Evolutionary conservation across 805 yeast genomes (phyloP).

Genomic region (Monosporozyma aerobia): DNA sequence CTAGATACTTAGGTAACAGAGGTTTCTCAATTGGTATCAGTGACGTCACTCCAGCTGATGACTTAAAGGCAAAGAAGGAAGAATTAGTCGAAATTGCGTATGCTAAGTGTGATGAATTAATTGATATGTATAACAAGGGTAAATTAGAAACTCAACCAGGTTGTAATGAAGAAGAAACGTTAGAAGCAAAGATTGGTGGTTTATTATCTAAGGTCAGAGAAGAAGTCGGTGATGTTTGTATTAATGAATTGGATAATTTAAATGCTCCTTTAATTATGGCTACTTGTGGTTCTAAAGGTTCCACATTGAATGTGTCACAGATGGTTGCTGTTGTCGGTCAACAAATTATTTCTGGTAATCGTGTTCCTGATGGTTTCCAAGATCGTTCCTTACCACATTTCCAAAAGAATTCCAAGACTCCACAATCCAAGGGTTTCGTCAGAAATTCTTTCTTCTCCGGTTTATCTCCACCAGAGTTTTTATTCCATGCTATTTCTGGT

Average conservation of each 20-base stretch:
- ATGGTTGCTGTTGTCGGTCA: constrained; percentile 99
- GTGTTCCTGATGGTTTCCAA: constrained; percentile 99
- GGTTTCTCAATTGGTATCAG: constrained; percentile 97
- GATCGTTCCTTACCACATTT: constrained; percentile 97
- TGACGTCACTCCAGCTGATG: constrained; percentile 89
- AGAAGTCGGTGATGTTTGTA: constrained; percentile 97
- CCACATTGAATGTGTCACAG: constrained; percentile 94
- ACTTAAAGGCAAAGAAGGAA: constrained; percentile 71
- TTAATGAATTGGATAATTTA: constrained; percentile 75
- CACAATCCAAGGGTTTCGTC: constrained; percentile 96
- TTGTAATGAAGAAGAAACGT: constrained; percentile 95
- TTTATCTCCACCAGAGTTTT: constrained; percentile 88
- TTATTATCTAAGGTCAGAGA: constrained; percentile 93
- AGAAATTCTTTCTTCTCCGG: constrained; percentile 93
- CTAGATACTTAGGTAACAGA: constrained; percentile 85
- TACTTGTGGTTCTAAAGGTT: constrained; percentile 98
- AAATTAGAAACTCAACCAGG: constrained; percentile 97
- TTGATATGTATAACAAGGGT: constrained; percentile 68
- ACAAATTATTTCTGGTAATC: constrained; percentile 95
- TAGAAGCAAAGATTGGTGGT: constrained; percentile 97
- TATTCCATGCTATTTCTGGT: constrained; percentile 98
- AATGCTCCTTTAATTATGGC: constrained; percentile 99
- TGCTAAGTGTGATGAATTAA: constrained; percentile 82
- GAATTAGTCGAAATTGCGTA: constrained; percentile 85
- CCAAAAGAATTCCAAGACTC: constrained; percentile 90